Evolutionary conservation across 1,284 basidiomycete species (phyloP), one percentile per base, ranked within the genome.

Genomic region (Moniliophthora roreri): DNA sequence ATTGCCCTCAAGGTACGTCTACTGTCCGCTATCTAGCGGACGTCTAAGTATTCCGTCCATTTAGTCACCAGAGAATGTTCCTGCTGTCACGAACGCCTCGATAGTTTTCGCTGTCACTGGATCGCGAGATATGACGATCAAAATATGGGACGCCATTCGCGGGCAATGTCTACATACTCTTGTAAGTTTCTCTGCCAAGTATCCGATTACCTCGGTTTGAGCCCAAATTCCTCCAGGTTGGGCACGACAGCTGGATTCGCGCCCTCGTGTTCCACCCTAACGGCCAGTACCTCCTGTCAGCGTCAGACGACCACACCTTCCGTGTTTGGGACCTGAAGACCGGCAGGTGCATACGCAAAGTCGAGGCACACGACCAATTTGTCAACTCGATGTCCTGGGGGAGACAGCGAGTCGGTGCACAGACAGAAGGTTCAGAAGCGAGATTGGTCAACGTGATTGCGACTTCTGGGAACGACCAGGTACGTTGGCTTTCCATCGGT

Each of bases 231-330:
- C 34, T 16, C 55, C 39, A 82, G 80, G 66, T 72, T 40, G 82
- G 81, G 2, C 85, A 89, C 63, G 84, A 87, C 67, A 85, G 86
- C 61, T 89, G 87, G 87, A 76, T 89, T 15, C 77, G 83, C 48
- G 79, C 78, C 4, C 71, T 89, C 36, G 78, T 84, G 24, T 89
- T 89, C 70, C 86, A 88, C 62, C 87, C 87, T 0, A 74, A 74
- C n/a, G 89, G 89, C 38, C 86, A 86, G 64, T 81, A 79, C 65
- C 76, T 92, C 10, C 72, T 91, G 2, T 87, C 87, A 1, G 87
- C 84, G 0, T 83, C 84, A 1, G 89, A 92, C 69, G 89, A 92
- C 72, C 84, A 87, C 68, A 85, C 87, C 5, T 79, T 91, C 59
- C 81, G 86, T 40, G 75, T 90, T 0, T 91, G 89, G 89, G 89